Base-by-base conservation (phyloP, 768 basidiomycete species). In the Suillus cothurnatus region DNA sequence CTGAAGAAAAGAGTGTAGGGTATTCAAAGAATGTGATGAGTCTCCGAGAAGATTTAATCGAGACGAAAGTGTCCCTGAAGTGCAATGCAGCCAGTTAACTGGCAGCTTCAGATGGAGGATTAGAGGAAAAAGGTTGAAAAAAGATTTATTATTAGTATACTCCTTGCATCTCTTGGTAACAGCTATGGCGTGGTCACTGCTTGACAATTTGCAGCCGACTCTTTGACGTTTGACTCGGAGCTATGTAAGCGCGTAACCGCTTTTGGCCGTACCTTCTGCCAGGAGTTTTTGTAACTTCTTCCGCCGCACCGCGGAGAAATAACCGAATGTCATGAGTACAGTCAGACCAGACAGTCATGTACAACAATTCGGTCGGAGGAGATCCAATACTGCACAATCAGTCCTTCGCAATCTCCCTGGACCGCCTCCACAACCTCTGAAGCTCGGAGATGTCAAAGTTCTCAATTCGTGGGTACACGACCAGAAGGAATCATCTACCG, bases 401-500 rank as follows among this genome's bases (percentile, higher is more conserved):
- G 78, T 85, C 65, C 81, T 86, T 66, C 82, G 86, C 65, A 77
- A 82, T 39, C 39, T 28, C 19, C 58, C 58, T 31, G 58, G 39
- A 14, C 75, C 80, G 6, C 80, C 81, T 5, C 63, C 79, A 23
- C 68, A 75, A 21, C 85, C 87, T 0, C 78, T 93, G 19, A 82
- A 83, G 71, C 70, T 85, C 26, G 91, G 91, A 17, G 91, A 91
- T 67, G 81, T 77, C 6, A 88, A 86, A 69, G 77, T 82, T 2
- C 78, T 93, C 56, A 90, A 87, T 43, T 81, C 83, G 15, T 93
- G 92, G 92, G 90, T 93, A 4, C 88, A 91, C 71, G 89, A 92
- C 64, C 70, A 81, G 41, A 89, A 87, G 71, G 86, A 89, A 61
- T 83, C 85, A 0, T 73, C 81, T 9, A 76, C 77, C 21, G 87